Evolutionary conservation across 2,329 filamentous ascomycete genomes (phyloP).

Genomic region (Beauveria pseudobassiana): DNA sequence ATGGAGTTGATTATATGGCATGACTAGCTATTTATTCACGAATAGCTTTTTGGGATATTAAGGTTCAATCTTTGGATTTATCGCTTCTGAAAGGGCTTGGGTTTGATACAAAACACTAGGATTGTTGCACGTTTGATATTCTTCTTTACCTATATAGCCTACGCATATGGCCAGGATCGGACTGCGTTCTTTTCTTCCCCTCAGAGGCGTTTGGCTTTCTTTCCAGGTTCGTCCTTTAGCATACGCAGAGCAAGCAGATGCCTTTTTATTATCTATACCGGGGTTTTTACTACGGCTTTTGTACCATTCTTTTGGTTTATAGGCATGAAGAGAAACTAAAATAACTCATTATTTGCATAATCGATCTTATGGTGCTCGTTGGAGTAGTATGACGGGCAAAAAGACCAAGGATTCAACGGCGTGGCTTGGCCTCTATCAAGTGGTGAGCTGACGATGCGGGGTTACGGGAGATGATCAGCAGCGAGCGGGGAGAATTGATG

Average conservation of each 20-base stretch:
- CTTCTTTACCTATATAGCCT: not conserved
- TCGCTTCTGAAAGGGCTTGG: not conserved
- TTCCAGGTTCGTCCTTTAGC: not conserved
- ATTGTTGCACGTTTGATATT: not conserved
- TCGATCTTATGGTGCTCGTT: not conserved
- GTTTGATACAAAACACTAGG: not conserved
- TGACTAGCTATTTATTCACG: not conserved
- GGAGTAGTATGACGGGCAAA: not conserved
- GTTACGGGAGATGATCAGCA: not conserved
- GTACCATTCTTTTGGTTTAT: not conserved
- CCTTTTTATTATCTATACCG: not conserved
- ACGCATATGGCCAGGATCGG: not conserved
- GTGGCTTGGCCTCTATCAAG: not conserved
- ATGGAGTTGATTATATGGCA: conserved; percentile 5
- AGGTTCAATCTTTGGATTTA: not conserved
- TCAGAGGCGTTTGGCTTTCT: not conserved
- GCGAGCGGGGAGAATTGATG: not conserved
- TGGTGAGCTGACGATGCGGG: not conserved
- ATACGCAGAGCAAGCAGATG: not conserved
- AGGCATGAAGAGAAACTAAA: not conserved
- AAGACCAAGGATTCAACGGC: not conserved
- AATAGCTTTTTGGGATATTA: not conserved
- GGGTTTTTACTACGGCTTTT: not conserved
- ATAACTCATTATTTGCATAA: not conserved
- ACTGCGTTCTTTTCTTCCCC: not conserved